These are phyloP conservation scores for Triticum aestivum DNA, from an alignment of 176 grass and related monocot species.

Conservation along the genomic window DNA sequence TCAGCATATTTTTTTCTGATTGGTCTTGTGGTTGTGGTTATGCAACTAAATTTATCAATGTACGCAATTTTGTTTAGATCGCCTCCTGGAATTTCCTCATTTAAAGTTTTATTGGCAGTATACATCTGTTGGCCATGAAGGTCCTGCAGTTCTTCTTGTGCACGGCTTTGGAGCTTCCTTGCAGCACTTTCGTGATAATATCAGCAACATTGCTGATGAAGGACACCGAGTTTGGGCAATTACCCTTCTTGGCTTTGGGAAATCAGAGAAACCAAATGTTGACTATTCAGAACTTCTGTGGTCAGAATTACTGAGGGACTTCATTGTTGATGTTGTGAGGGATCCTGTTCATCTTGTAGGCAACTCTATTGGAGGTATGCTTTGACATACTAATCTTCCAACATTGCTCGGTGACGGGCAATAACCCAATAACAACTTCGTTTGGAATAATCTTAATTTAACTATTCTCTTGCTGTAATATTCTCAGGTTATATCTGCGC, in stretches of 20 bases:
- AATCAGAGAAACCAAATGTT: constrained; percentile 85
- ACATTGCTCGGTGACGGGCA: background rate
- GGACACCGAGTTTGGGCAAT: constrained; percentile 89
- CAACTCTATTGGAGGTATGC: constrained; percentile 92
- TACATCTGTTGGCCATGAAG: constrained; percentile 59
- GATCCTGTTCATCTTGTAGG: constrained; percentile 89
- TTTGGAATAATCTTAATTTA: background rate
- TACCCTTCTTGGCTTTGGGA: constrained; percentile 88
- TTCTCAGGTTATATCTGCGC: constrained; percentile 81
- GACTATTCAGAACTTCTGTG: constrained; percentile 84
- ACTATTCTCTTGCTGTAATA: constrained; percentile 1
- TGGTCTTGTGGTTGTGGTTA: background rate
- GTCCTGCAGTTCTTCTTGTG: constrained; percentile 81
- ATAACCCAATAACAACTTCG: background rate
- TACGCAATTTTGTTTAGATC: constrained; percentile 25
- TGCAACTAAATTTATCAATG: constrained; percentile 11
- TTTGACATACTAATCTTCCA: constrained; percentile 20
- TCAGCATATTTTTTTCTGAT: background rate
- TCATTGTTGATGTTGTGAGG: constrained; percentile 71
- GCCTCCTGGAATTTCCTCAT: constrained; percentile 21
- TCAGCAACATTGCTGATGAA: constrained; percentile 54
- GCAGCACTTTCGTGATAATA: constrained; percentile 89
- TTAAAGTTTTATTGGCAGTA: constrained; percentile 54
- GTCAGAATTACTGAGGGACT: constrained; percentile 87
- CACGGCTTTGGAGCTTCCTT: constrained; percentile 97